Evolutionary conservation across 108 stramenopile species (phyloP).

Genomic region (Cylindrotheca fusiformis): DNA sequence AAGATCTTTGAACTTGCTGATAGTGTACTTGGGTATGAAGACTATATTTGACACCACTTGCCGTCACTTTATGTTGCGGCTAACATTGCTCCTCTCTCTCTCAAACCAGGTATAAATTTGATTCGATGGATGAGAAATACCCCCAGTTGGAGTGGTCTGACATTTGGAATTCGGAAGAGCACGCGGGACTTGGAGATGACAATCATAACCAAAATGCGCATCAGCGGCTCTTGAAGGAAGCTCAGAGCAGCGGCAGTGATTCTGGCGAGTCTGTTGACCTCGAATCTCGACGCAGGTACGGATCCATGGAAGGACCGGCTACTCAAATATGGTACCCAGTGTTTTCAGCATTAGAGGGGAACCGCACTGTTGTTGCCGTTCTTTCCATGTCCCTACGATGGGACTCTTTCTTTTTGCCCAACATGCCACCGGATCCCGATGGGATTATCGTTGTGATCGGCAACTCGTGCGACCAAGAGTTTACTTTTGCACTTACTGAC

Average conservation of each 20-base stretch:
- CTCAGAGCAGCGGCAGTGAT: not conserved
- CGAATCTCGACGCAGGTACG: not conserved
- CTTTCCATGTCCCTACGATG: conserved; percentile 49
- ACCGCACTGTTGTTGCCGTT: conserved; percentile 43
- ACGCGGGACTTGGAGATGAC: too few relatives aligned
- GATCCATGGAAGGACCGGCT: not conserved
- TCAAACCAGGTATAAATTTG: not conserved
- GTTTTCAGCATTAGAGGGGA: not conserved
- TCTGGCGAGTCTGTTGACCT: not conserved
- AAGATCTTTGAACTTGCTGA: not conserved
- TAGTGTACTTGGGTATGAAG: not conserved
- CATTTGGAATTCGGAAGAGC: too few relatives aligned
- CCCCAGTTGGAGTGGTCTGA: not conserved
- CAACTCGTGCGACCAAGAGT: conserved; percentile 20
- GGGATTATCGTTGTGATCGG: conserved; percentile 50
- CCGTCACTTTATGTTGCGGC: not conserved
- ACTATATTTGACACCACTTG: too few relatives aligned
- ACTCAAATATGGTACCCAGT: not conserved
- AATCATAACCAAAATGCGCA: too few relatives aligned
- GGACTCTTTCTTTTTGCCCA: conserved; percentile 24
- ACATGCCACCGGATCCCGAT: conserved; percentile 42
- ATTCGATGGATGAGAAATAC: not conserved
- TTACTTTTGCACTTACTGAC: conserved; percentile 14
- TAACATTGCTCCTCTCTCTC: not conserved
- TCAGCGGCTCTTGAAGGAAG: too few relatives aligned